These are phyloP conservation scores for Strobilomyces echinocephalus DNA, from an alignment of 768 basidiomycete genomes.

Conservation along the genomic window DNA sequence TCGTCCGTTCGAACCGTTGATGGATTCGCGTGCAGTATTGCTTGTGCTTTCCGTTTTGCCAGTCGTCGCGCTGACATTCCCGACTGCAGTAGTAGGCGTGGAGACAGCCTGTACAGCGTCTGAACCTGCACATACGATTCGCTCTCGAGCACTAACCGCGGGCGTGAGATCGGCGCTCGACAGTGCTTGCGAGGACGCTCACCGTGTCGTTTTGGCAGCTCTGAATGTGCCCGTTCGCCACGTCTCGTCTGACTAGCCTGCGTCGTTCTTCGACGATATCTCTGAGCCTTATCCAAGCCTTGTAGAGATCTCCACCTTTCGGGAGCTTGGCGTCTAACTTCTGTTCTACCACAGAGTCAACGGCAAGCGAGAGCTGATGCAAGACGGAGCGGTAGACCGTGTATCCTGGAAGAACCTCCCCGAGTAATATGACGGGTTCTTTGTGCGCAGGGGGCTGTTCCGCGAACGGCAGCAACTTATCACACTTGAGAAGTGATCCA, in stretches of 20 bases:
- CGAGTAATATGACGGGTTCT: constrained; percentile 10
- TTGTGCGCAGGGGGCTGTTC: constrained; percentile 9
- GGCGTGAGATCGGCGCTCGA: not conserved
- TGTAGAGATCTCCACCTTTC: constrained; percentile 15
- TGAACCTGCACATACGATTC: constrained; percentile 14
- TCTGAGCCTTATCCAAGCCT: constrained; percentile 21
- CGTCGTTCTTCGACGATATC: constrained; percentile 18
- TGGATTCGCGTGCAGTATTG: constrained; percentile 22
- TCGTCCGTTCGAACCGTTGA: constrained; percentile 13
- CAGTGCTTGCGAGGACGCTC: not conserved
- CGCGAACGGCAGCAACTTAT: constrained; percentile 15
- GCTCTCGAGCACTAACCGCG: constrained; percentile 21
- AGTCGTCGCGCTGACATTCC: constrained; percentile 26
- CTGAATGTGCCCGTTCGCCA: constrained; percentile 19
- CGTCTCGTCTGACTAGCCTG: constrained; percentile 14
- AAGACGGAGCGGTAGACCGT: constrained; percentile 26
- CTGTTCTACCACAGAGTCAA: constrained; percentile 7
- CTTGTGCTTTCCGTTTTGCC: constrained; percentile 26
- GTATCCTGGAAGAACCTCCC: constrained; percentile 19
- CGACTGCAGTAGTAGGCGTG: constrained; percentile 29
- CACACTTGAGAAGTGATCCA: constrained; percentile 23
- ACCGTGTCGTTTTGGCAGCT: constrained; percentile 26
- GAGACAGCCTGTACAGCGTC: constrained; percentile 25
- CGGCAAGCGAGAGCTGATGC: constrained; percentile 4
- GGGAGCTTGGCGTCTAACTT: constrained; percentile 11